These are phyloP conservation scores for Platismatia glauca DNA, from an alignment of 495 filamentous ascomycete species.

Conservation along the genomic window DNA sequence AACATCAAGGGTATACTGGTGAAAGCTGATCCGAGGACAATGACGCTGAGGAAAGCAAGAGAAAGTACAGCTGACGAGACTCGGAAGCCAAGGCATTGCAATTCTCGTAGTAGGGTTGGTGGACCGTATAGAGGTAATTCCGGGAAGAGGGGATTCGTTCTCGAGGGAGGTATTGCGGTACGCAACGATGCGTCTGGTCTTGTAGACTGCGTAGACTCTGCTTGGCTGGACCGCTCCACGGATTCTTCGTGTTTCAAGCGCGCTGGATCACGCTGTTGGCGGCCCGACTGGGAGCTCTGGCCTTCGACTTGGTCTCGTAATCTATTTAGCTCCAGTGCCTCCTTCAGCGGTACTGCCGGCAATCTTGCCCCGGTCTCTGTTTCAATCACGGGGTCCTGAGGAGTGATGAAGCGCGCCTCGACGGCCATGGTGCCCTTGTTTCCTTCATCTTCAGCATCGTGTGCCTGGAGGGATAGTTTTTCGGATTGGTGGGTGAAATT, in stretches of 20 bases:
- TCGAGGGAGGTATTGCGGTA: conserved; percentile 42
- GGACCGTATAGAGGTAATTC: conserved; percentile 78
- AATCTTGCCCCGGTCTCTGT: conserved; percentile 56
- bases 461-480: conserved; percentile 43
- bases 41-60: conserved; percentile 61
- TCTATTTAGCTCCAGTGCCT: conserved; percentile 58
- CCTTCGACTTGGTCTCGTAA: conserved; percentile 37
- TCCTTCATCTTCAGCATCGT: conserved; percentile 19
- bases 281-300: neutral
- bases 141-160: conserved; percentile 80
- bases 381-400: conserved; percentile 60
- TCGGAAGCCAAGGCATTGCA: conserved; percentile 58
- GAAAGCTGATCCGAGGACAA: conserved; percentile 63
- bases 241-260: neutral
- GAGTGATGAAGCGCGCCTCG: conserved; percentile 57
- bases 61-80: conserved; percentile 64
- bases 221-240: conserved; percentile 8
- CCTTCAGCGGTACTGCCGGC: conserved; percentile 53
- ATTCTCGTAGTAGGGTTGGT: conserved; percentile 49
- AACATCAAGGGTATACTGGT: conserved; percentile 47
- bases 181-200: conserved; percentile 31
- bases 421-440: conserved; percentile 41
- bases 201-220: conserved; percentile 19
- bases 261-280: neutral
- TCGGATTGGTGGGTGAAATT: conserved; percentile 49